These are phyloP conservation scores for Tulasnella sp. DNA, from an alignment of 768 basidiomycete genomes.

Conservation along the genomic window DNA sequence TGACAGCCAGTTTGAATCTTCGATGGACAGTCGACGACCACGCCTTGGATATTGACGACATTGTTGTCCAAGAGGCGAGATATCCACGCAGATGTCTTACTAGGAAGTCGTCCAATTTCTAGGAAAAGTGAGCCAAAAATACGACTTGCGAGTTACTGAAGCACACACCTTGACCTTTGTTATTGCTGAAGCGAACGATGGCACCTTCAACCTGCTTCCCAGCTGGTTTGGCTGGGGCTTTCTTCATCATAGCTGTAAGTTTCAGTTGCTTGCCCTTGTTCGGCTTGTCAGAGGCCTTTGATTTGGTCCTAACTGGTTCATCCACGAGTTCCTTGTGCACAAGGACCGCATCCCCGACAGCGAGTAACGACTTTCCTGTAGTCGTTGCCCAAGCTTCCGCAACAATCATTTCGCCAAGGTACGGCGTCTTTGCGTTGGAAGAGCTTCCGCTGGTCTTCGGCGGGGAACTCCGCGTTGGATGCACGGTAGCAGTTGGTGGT, in stretches of 20 bases:
- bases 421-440: neutral
- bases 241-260: conserved; percentile 15
- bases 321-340: conserved; percentile 1
- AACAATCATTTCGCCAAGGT: conserved; percentile 14
- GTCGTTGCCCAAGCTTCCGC: conserved; percentile 15
- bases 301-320: neutral
- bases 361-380: conserved; percentile 3
- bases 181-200: conserved; percentile 17
- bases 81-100: conserved; percentile 60
- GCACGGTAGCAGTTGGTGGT: neutral
- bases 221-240: neutral
- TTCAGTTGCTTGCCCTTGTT: conserved; percentile 14
- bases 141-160: neutral
- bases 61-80: conserved; percentile 61
- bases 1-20: conserved; percentile 58
- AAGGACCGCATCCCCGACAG: conserved; percentile 7
- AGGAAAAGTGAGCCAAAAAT: conserved; percentile 14
- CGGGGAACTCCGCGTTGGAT: neutral
- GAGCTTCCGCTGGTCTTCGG: neutral
- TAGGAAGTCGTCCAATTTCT: conserved; percentile 73
- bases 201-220: conserved; percentile 1
- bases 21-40: conserved; percentile 68
- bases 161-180: conserved; percentile 12
- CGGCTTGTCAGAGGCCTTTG: neutral
- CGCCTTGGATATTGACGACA: conserved; percentile 52